These are phyloP conservation scores for Lentinula raphanica DNA, from an alignment of 768 basidiomycete genomes.

Conservation along the genomic window DNA sequence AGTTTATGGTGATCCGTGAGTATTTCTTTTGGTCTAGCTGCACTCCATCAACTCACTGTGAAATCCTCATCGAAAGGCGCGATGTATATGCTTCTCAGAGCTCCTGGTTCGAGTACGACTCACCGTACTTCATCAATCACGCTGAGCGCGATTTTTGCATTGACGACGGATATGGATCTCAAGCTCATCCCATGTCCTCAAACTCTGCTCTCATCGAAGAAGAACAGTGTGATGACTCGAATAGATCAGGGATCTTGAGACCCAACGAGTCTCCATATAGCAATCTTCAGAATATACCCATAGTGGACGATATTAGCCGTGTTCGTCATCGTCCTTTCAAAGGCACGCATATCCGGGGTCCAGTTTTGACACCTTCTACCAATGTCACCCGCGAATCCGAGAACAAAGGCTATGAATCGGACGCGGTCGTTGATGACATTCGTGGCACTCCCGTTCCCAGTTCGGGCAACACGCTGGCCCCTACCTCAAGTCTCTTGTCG, in stretches of 20 bases:
- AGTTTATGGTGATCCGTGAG: background rate
- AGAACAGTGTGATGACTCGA: constrained; percentile 12
- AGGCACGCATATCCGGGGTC: background rate
- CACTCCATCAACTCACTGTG: no score
- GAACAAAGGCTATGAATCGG: background rate
- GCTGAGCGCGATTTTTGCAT: constrained; percentile 20
- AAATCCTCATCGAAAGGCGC: background rate
- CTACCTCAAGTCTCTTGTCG: background rate
- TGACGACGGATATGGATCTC: constrained; percentile 15
- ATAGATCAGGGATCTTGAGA: background rate
- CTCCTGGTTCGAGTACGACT: background rate
- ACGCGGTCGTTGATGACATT: background rate
- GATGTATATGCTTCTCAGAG: constrained; percentile 13
- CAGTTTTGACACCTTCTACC: background rate
- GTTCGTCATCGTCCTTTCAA: background rate
- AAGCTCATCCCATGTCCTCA: constrained; percentile 15
- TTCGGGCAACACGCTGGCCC: background rate
- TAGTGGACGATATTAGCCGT: background rate
- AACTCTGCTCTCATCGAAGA: constrained; percentile 16
- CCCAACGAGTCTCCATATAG: background rate
- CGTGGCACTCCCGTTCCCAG: background rate
- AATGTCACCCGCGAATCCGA: background rate
- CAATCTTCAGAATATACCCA: background rate
- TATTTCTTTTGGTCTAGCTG: background rate
- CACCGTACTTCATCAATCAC: constrained; percentile 15